phyloP scores from a whole-genome alignment of 1,284 basidiomycete species.

The Cutaneotrichosporon cutaneum region DNA sequence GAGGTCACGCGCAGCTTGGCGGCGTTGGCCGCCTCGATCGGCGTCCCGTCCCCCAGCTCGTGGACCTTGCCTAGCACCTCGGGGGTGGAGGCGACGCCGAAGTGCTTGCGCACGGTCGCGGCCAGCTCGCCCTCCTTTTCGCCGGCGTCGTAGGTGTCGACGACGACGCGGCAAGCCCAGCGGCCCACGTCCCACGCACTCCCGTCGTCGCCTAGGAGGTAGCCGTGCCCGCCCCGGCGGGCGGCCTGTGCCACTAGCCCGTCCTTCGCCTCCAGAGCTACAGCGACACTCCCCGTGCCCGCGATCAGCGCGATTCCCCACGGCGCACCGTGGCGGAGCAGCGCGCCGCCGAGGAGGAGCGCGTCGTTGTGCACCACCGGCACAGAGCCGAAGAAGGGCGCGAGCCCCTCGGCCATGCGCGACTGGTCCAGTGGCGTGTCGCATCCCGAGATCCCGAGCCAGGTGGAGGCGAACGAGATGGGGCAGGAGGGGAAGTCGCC shows the following conservation, averaged over 20 bases:
- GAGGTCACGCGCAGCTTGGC: constrained; percentile 37
- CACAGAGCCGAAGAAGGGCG: constrained; percentile 31
- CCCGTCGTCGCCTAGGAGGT: constrained; percentile 45
- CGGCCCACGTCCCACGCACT: constrained; percentile 39
- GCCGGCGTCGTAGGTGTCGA: constrained; percentile 36
- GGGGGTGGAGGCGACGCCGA: constrained; percentile 29
- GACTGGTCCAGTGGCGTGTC: constrained; percentile 37
- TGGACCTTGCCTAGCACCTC: constrained; percentile 39
- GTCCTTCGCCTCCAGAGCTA: constrained; percentile 34
- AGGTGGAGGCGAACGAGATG: constrained; percentile 28
- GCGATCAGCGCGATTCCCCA: constrained; percentile 48
- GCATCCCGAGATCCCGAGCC: constrained; percentile 43
- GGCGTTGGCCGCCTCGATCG: constrained; percentile 33
- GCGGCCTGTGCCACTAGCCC: constrained; percentile 27
- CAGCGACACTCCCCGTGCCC: constrained; percentile 40
- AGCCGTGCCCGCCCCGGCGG: constrained; percentile 39
- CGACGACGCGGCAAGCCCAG: constrained; percentile 31
- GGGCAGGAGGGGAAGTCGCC: constrained; percentile 8
- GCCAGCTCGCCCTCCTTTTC: constrained; percentile 29
- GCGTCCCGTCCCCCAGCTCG: constrained; percentile 30
- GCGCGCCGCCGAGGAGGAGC: constrained; percentile 38
- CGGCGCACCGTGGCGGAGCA: constrained; percentile 28
- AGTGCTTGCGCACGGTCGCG: constrained; percentile 29
- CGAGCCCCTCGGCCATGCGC: constrained; percentile 29
- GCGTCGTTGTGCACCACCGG: constrained; percentile 38